A percentile compares a stretch with the other conserved stretches of the same genome.
Conservation (phyloP, 2,329 filamentous ascomycete genomes). For the Aspergillus flavus region DNA sequence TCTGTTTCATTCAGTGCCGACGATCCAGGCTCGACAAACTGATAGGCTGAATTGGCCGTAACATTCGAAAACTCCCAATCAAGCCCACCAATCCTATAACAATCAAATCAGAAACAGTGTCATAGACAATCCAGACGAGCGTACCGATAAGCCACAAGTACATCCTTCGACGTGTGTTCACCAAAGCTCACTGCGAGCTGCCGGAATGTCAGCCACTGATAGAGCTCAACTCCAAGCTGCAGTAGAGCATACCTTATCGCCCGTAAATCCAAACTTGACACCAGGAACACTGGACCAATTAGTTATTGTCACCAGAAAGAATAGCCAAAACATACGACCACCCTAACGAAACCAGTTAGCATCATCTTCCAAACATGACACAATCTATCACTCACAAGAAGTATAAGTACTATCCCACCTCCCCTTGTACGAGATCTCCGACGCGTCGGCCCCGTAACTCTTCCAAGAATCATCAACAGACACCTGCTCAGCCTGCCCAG, state of each 20-base stretch:
- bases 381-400: conserved; percentile 45
- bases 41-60: conserved; percentile 58
- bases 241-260: conserved; percentile 41
- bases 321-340: conserved; percentile 53
- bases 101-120: not conserved
- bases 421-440: conserved; percentile 63
- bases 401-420: conserved; percentile 63
- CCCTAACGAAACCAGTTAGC: conserved; percentile 30
- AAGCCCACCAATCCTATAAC: conserved; percentile 53
- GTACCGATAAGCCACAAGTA: conserved; percentile 55
- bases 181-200: conserved; percentile 57
- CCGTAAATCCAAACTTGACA: conserved; percentile 59
- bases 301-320: not conserved
- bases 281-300: conserved; percentile 47
- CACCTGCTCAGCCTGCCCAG: conserved; percentile 37
- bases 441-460: conserved; percentile 53
- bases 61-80: conserved; percentile 66
- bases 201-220: not conserved
- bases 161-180: conserved; percentile 50
- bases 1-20: conserved; percentile 45
- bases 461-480: conserved; percentile 41
- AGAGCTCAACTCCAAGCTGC: not conserved
- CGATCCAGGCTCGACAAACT: conserved; percentile 50
- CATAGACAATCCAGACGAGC: not conserved
- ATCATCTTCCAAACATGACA: not conserved